Percentiles rank a stretch among this genome's conserved stretches.
phyloP scores from a whole-genome alignment of 2,329 filamentous ascomycete genomes.

The Pseudogymnoascus sp. region DNA sequence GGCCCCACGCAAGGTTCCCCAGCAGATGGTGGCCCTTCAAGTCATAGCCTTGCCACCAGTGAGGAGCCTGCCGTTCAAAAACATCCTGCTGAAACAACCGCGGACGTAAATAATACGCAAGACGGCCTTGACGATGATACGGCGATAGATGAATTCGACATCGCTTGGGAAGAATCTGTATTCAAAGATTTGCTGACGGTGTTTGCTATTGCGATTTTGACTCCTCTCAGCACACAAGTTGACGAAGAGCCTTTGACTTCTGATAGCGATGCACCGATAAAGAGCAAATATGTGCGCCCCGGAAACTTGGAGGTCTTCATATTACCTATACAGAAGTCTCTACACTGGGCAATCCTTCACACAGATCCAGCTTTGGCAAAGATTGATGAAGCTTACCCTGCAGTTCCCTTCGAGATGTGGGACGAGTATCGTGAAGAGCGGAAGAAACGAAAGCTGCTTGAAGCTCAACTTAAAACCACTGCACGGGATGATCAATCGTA shows the following conservation, averaged over 20 bases:
- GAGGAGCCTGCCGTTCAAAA: neutral
- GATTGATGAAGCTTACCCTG: constrained; percentile 14
- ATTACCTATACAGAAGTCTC: constrained; percentile 35
- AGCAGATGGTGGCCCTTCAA: neutral
- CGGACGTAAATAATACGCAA: neutral
- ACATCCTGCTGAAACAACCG: neutral
- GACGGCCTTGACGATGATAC: neutral
- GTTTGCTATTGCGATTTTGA: neutral
- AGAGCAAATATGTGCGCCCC: constrained; percentile 34
- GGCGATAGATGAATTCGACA: neutral
- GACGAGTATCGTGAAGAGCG: neutral
- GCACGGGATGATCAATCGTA: neutral
- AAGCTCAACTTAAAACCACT: neutral
- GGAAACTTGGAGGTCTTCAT: constrained; percentile 38
- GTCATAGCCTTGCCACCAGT: neutral
- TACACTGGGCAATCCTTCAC: constrained; percentile 35
- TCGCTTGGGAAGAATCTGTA: constrained; percentile 2
- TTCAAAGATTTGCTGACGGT: neutral
- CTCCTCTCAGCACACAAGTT: neutral
- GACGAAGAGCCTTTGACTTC: neutral
- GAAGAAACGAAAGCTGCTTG: neutral
- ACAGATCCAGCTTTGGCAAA: constrained; percentile 39
- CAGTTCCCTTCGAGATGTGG: constrained; percentile 22
- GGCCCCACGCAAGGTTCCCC: neutral
- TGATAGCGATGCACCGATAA: neutral